Base-by-base conservation (phyloP, 805 yeast species). In the Diddensiella santjacobensis region DNA sequence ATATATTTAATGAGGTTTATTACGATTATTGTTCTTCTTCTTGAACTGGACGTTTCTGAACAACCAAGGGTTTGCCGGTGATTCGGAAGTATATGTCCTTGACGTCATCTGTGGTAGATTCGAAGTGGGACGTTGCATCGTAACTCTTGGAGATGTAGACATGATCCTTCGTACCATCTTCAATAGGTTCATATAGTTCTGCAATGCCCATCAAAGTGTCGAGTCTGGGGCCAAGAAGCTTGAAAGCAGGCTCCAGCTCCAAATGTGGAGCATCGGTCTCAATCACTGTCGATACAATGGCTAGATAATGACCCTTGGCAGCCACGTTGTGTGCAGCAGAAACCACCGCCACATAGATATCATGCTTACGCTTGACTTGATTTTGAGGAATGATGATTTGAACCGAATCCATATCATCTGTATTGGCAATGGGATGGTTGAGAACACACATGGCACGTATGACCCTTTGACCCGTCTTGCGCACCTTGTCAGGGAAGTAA, bases 331-430 rank as follows among this genome's bases (percentile, higher is more conserved):
- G 99, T 40, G 87, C 83, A 54, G 84, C 80, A 2, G 96, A 88
- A 45, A 93, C 76, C 23, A 87, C 84, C 1, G 99, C 96, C 60
- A 93, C 79, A 68, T 93, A 93, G 55, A 93, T 93, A 67, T 93
- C 99, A 66, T 90, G 85, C 69, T 87, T 86, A 60, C 99, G 82
- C 49, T 81, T 84, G 46, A 88, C 87, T 69, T 93, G 98, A 69
- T 89, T 87, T 69, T 95, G 99, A 20, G 99, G 98, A 54, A 93
- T 88, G 66, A 93, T 87, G 57, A 93, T 83, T 72, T 93, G 99
- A 41, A 87, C 78, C 2, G 97, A 90, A 67, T 89, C 96, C 48
- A 84, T 81, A 60, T 86, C 85, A 53, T 77, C 72, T 4, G 96
- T 87, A 62, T 79, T 78, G 38, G 96, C 86, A 44, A 93, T 75